phyloP scores from a whole-genome alignment of 106 monocot genomes.

The Triglochin maritima region DNA sequence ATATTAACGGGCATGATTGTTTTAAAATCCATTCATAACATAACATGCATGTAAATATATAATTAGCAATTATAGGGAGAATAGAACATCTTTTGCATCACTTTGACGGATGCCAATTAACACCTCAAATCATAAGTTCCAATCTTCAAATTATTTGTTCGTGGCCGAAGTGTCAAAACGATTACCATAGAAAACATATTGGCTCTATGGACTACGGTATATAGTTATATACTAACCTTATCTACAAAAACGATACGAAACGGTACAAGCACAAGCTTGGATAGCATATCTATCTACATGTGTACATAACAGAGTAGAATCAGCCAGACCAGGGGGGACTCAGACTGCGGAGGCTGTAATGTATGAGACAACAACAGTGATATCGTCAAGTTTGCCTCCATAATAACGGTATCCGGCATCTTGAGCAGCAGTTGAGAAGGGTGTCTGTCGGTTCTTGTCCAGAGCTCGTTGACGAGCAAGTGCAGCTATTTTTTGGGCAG shows the following conservation, averaged over 20 bases:
- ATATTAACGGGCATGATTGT: no score
- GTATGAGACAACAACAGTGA: constrained; percentile 59
- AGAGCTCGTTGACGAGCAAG: constrained; percentile 45
- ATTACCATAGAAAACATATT: not conserved
- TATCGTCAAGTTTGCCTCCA: constrained; percentile 65
- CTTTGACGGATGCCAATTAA: no score
- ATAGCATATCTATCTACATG: not conserved
- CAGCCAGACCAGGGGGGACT: not conserved
- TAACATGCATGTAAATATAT: no score
- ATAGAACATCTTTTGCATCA: no score
- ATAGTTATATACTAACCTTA: no score
- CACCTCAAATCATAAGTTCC: no score
- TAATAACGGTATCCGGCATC: constrained; percentile 60
- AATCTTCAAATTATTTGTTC: no score
- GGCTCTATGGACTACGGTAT: not conserved
- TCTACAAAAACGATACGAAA: not conserved
- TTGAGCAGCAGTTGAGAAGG: constrained; percentile 51
- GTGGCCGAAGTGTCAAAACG: not conserved
- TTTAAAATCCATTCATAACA: no score
- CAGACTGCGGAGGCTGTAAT: constrained; percentile 17
- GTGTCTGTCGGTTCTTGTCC: constrained; percentile 47
- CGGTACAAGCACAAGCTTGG: not conserved
- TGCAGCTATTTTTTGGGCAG: constrained; percentile 53
- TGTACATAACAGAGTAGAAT: not conserved
- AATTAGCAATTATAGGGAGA: no score